A percentile compares a stretch with the other conserved stretches of the same genome.
phyloP scores from a whole-genome alignment of 2,329 filamentous ascomycete genomes.

The Thielaviopsis musarum region DNA sequence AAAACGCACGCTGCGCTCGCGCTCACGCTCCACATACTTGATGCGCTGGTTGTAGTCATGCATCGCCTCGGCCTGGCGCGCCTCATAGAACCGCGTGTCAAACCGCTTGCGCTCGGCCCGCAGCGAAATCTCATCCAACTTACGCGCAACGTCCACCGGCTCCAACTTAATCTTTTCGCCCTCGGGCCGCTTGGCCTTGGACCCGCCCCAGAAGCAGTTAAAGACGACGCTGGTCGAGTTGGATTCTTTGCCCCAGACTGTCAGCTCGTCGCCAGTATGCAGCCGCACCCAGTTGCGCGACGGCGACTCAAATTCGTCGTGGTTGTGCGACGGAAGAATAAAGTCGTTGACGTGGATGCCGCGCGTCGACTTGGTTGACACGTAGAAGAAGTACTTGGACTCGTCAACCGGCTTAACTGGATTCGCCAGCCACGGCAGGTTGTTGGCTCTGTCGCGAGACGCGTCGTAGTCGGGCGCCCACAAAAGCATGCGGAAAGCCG shows the following conservation, averaged over 20 bases:
- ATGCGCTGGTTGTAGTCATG: constrained; percentile 28
- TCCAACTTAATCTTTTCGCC: constrained; percentile 14
- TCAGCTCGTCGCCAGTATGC: constrained; percentile 60
- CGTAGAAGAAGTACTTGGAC: constrained; percentile 49
- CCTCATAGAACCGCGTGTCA: constrained; percentile 24
- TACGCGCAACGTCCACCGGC: constrained; percentile 21
- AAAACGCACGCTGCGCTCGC: constrained; percentile 32
- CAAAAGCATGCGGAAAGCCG: constrained; percentile 61
- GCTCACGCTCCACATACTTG: constrained; percentile 27
- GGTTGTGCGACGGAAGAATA: constrained; percentile 39
- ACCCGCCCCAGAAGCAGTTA: constrained; percentile 39
- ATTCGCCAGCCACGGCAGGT: constrained; percentile 21
- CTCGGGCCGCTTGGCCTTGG: constrained; percentile 19
- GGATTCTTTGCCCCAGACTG: constrained; percentile 43
- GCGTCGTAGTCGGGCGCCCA: constrained; percentile 53
- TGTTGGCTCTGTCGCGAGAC: constrained; percentile 34
- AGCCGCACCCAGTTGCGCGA: constrained; percentile 51
- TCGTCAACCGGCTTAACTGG: constrained; percentile 20
- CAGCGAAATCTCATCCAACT: constrained; percentile 32
- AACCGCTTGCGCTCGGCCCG: constrained; percentile 28
- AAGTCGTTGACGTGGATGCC: constrained; percentile 65
- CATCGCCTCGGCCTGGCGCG: constrained; percentile 26
- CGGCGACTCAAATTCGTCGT: constrained; percentile 34
- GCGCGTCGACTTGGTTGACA: constrained; percentile 61
- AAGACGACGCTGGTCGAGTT: constrained; percentile 31